Conservation (phyloP, 2,329 filamentous ascomycete genomes). For the Fusarium denticulatum region DNA sequence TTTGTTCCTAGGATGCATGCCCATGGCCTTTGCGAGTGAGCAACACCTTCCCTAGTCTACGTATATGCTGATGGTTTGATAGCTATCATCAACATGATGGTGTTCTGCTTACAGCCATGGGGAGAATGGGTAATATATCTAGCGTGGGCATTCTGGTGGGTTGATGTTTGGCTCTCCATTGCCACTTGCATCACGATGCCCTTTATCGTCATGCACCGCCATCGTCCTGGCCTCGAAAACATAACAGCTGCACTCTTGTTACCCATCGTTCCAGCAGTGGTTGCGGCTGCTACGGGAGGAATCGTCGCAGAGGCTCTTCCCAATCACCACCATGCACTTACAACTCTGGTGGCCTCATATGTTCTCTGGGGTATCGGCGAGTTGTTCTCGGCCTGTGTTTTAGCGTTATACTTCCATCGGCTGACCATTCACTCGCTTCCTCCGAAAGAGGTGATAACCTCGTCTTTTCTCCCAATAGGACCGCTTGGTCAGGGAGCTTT, state of each 20-base stretch:
- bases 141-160: constrained; percentile 68
- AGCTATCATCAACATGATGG: constrained; percentile 72
- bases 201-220: constrained; percentile 63
- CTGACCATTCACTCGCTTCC: constrained; percentile 74
- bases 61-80: constrained; percentile 9
- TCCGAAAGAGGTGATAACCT: constrained; percentile 73
- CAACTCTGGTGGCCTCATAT: constrained; percentile 72
- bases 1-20: constrained; percentile 74
- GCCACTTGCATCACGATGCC: constrained; percentile 64
- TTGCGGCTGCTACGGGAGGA: constrained; percentile 72
- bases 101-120: constrained; percentile 71
- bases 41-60: not conserved
- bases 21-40: constrained; percentile 72
- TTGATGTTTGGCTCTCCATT: constrained; percentile 63
- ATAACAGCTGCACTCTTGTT: constrained; percentile 74
- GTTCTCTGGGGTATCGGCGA: constrained; percentile 74
- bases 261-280: constrained; percentile 73
- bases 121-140: constrained; percentile 64
- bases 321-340: constrained; percentile 63
- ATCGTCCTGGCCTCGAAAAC: constrained; percentile 59
- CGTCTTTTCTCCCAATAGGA: constrained; percentile 73
- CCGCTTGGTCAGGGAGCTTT: constrained; percentile 74
- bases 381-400: constrained; percentile 66
- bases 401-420: constrained; percentile 76
- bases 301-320: constrained; percentile 69